These are phyloP conservation scores for Phanerochaete sordida DNA, from an alignment of 768 basidiomycete genomes.

Conservation along the genomic window DNA sequence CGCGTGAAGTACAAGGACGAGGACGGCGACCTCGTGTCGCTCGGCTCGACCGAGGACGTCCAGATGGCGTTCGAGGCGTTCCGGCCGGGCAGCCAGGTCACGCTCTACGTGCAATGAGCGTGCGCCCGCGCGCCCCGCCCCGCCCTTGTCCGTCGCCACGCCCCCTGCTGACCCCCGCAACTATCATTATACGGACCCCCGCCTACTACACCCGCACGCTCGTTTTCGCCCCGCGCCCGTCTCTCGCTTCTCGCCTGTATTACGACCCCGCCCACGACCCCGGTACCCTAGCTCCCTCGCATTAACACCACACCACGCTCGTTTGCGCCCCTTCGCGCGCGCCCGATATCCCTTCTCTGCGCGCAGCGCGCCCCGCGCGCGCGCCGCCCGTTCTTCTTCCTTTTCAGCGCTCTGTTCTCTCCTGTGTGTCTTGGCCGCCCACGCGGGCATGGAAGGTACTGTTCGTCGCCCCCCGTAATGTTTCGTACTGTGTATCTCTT, in stretches of 20 bases:
- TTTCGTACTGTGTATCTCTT: conserved; percentile 3
- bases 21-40: conserved; percentile 85
- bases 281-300: conserved; percentile 5
- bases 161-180: neutral
- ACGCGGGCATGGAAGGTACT: conserved; percentile 4
- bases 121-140: neutral
- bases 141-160: neutral
- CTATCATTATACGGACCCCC: conserved; percentile 12
- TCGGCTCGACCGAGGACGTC: conserved; percentile 89
- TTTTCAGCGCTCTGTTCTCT: neutral
- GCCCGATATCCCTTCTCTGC: too few species aligned
- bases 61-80: conserved; percentile 91
- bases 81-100: conserved; percentile 77
- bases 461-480: neutral
- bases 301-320: neutral
- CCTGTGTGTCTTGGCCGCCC: neutral
- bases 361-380: too few species aligned
- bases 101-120: conserved; percentile 70
- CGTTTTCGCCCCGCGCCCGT: neutral
- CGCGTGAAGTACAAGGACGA: conserved; percentile 90
- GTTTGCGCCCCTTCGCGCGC: conserved; percentile 4
- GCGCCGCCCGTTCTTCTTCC: too few species aligned
- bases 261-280: conserved; percentile 1
- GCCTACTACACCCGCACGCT: neutral
- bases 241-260: conserved; percentile 2